These are phyloP conservation scores for Domatiomyces globalis DNA, from an alignment of 2,329 filamentous ascomycete genomes.

Conservation along the genomic window DNA sequence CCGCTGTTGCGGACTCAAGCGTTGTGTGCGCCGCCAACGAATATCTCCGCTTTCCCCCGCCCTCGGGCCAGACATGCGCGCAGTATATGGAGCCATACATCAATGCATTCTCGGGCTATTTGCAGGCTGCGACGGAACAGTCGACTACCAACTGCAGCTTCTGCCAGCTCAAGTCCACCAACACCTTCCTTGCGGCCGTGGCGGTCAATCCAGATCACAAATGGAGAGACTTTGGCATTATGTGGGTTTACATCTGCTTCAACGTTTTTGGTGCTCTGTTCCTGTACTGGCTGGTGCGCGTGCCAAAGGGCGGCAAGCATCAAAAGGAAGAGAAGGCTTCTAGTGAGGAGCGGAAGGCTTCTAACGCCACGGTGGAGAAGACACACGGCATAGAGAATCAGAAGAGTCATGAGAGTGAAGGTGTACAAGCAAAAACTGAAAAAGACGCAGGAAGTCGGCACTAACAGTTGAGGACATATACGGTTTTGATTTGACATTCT, in stretches of 20 bases:
- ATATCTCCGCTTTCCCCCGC: conserved; percentile 47
- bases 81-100: conserved; percentile 46
- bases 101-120: conserved; percentile 31
- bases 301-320: conserved; percentile 28
- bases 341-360: neutral
- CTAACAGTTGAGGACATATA: neutral
- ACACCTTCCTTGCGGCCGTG: conserved; percentile 33
- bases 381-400: neutral
- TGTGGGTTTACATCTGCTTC: conserved; percentile 53
- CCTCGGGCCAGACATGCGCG: conserved; percentile 44
- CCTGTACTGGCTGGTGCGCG: conserved; percentile 50
- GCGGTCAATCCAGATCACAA: conserved; percentile 32
- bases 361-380: conserved; percentile 1
- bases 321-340: conserved; percentile 5
- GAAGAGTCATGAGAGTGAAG: neutral
- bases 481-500: neutral
- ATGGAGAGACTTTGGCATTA: conserved; percentile 59
- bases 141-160: conserved; percentile 36
- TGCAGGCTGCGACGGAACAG: conserved; percentile 35
- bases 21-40: conserved; percentile 59
- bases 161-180: conserved; percentile 33
- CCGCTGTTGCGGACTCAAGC: conserved; percentile 51
- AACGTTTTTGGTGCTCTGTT: conserved; percentile 46
- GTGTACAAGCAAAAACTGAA: neutral
- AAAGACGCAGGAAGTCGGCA: neutral